A percentile compares a stretch with the other conserved stretches of the same genome.
phyloP scores from a whole-genome alignment of 106 monocot genomes.

The Platanthera zijinensis region DNA sequence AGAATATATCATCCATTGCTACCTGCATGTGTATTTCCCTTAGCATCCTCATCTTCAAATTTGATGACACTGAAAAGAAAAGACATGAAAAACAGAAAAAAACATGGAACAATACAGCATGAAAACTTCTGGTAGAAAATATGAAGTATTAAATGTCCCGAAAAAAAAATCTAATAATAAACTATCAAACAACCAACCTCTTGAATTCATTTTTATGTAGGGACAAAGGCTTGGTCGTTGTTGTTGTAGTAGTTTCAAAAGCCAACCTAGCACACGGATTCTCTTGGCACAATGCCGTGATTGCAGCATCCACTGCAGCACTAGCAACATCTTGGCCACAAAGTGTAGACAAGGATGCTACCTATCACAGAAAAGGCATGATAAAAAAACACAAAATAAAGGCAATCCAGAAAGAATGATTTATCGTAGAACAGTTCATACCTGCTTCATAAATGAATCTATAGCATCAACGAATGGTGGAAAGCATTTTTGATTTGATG shows the following conservation, averaged over 20 bases:
- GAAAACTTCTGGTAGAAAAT: background rate
- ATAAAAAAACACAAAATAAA: background rate
- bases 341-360: slow-evolving; percentile 58
- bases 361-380: slow-evolving; percentile 33
- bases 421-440: slow-evolving; percentile 9
- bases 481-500: slow-evolving; percentile 47
- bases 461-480: slow-evolving; percentile 29
- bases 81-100: background rate
- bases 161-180: background rate
- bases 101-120: background rate
- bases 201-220: slow-evolving; percentile 19
- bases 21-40: slow-evolving; percentile 30
- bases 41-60: slow-evolving; percentile 29
- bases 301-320: slow-evolving; percentile 65
- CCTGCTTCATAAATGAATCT: slow-evolving; percentile 67
- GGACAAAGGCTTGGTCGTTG: background rate
- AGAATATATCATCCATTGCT: slow-evolving; percentile 6
- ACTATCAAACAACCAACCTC: slow-evolving; percentile 20
- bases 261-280: slow-evolving; percentile 41
- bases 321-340: slow-evolving; percentile 55
- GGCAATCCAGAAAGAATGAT: background rate
- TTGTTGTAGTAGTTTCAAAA: slow-evolving; percentile 27
- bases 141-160: background rate
- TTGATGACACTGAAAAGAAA: slow-evolving; percentile 30
- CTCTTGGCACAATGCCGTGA: slow-evolving; percentile 49